These are phyloP conservation scores for Rauvolfia tetraphylla DNA, from an alignment of 257 asterid species.

Conservation along the genomic window DNA sequence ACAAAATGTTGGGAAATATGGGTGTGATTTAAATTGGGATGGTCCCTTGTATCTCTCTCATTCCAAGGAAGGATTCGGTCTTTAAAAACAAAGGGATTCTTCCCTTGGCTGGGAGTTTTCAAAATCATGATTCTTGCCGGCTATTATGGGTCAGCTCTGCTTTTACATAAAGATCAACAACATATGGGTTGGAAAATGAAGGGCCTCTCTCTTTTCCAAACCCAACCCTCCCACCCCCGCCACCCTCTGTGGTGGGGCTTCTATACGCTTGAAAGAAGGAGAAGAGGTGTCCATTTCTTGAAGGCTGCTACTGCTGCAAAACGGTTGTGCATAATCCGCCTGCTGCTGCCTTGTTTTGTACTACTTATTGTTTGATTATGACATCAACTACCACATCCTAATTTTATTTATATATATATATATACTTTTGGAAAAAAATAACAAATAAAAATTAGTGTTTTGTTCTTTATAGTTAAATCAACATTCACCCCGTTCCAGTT, in stretches of 20 bases:
- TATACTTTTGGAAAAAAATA: neutral
- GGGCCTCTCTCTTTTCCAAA: neutral
- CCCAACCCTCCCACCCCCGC: neutral
- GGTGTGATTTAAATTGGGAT: slow-evolving; percentile 14
- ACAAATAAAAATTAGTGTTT: neutral
- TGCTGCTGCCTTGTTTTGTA: neutral
- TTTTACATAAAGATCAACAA: slow-evolving; percentile 26
- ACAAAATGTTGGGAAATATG: slow-evolving; percentile 1
- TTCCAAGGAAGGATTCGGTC: slow-evolving; percentile 26
- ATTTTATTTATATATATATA: neutral
- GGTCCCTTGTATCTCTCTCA: slow-evolving; percentile 20
- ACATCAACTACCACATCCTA: neutral
- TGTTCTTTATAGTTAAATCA: neutral
- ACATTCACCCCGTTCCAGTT: neutral
- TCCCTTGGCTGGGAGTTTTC: slow-evolving; percentile 32
- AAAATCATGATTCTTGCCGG: slow-evolving; percentile 53
- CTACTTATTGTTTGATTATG: neutral
- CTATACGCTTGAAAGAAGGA: neutral
- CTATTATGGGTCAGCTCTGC: slow-evolving; percentile 51
- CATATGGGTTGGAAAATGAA: slow-evolving; percentile 11
- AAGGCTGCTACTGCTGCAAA: neutral
- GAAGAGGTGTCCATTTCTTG: slow-evolving; percentile 24
- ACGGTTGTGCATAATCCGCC: neutral
- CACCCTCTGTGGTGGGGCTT: slow-evolving; percentile 11
- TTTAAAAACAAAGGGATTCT: slow-evolving; percentile 37